Evolutionary conservation across 1,284 basidiomycete genomes (phyloP), one percentile per base, ranked within the genome.

Genomic region (Ceratobasidium sp.): DNA sequence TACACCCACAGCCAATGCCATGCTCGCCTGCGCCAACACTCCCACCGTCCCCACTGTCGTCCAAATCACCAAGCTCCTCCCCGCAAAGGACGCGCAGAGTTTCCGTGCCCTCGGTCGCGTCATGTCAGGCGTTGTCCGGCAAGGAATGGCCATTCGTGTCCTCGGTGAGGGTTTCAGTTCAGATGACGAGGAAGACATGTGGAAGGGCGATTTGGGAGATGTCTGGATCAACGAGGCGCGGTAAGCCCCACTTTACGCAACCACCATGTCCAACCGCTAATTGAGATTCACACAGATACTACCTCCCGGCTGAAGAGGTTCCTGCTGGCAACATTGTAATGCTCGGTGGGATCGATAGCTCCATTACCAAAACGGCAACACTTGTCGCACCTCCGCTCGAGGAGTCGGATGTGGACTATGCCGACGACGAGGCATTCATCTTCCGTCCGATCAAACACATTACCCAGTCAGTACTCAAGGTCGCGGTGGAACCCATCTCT

Each of bases 181-280:
- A 13, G 96, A 98, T 75, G 97, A 99, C 76, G 96, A 99, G 79
- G 97, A 99, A 80, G 97, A 99, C 77, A 96, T 98, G 94, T 86
- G 90, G 76, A 87, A 89, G 72, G 89, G 87, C n/a, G 85, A 83
- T 2, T 87, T 98, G 5, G 94, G 97, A 74, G 89, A 90, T 70
- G 83, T 98, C 34, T 93, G 93, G 90, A 87, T 98, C 71, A 87
- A 86, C 77, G 92, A 98, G 82, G 88, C 96, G 22, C 85, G 97
- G 88, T 94, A 69, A 73, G 80, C 73, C 49, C 20, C 20, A 22
- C 45, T 47, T 43, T 43, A 17, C 15, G 38, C 20, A n/a, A 31
- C 10, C 65, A 13, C 15, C 45, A 49, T n/a, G n/a, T 20, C 10
- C 15, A 17, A 15, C 53, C 53, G 29, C 42, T 15, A 54, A 29